Conservation (phyloP, 1,284 basidiomycete genomes). For the Pseudozyma sp. region DNA sequence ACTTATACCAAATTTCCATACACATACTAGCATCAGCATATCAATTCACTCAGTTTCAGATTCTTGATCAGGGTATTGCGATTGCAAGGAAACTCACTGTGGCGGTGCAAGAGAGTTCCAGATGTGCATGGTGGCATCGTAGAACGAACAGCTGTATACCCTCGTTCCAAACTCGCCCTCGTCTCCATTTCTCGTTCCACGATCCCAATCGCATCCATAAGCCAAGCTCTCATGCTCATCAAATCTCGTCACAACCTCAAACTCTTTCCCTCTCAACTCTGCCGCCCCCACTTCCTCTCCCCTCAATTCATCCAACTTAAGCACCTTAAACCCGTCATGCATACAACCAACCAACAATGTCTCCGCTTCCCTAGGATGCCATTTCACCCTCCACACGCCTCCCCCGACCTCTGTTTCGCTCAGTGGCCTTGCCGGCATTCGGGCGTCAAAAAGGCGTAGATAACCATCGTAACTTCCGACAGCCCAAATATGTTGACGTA, state of each 20-base stretch:
- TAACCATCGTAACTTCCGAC: slow-evolving; percentile 92
- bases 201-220: slow-evolving; percentile 95
- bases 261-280: slow-evolving; percentile 34
- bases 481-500: slow-evolving; percentile 83
- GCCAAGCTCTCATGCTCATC: slow-evolving; percentile 85
- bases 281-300: slow-evolving; percentile 6
- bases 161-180: slow-evolving; percentile 71
- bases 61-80: not conserved
- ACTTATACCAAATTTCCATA: not conserved
- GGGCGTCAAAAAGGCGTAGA: slow-evolving; percentile 85
- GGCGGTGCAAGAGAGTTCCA: slow-evolving; percentile 74
- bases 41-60: not conserved
- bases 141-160: slow-evolving; percentile 94
- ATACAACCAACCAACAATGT: slow-evolving; percentile 90
- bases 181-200: slow-evolving; percentile 52
- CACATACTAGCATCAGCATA: not conserved
- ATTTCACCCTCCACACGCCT: slow-evolving; percentile 95
- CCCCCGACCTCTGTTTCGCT: slow-evolving; percentile 81
- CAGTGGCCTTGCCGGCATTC: slow-evolving; percentile 77
- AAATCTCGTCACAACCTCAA: slow-evolving; percentile 74
- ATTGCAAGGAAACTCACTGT: not conserved
- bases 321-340: slow-evolving; percentile 91
- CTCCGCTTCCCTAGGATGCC: slow-evolving; percentile 79
- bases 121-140: slow-evolving; percentile 85
- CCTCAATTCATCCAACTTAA: slow-evolving; percentile 26